Evolutionary conservation across 345 rosid genomes (phyloP).

Genomic region (Populus pruinosa): DNA sequence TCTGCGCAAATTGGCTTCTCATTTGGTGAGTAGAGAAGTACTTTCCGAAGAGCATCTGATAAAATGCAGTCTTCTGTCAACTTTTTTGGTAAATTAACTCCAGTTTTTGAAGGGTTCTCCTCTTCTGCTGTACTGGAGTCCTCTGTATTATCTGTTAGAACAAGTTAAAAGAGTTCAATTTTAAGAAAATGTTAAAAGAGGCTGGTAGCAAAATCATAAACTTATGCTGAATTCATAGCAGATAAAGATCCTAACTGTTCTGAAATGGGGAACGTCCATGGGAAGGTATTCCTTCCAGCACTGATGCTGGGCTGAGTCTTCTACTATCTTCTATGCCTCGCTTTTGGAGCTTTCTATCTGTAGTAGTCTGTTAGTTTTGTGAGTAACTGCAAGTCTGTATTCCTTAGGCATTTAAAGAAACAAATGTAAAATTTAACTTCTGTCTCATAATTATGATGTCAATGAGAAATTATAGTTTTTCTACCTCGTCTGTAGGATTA

Average conservation of each 20-base stretch:
- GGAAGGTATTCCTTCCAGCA: constrained; percentile 16
- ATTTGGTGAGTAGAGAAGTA: constrained; percentile 19
- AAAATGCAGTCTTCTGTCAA: constrained; percentile 31
- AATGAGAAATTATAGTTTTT: not conserved
- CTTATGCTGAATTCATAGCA: not conserved
- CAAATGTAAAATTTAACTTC: not conserved
- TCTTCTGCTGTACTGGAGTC: not conserved
- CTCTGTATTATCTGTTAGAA: constrained; percentile 5
- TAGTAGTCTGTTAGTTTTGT: constrained; percentile 33
- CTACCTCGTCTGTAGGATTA: constrained; percentile 31
- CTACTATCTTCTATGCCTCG: constrained; percentile 12
- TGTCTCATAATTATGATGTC: not conserved
- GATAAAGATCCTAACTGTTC: constrained; percentile 10
- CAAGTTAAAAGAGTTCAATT: not conserved
- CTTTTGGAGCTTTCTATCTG: constrained; percentile 25
- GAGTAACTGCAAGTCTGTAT: constrained; percentile 3
- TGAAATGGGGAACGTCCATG: constrained; percentile 13
- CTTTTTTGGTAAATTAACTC: constrained; percentile 12
- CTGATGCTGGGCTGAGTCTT: constrained; percentile 32
- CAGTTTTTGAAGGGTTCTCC: constrained; percentile 14
- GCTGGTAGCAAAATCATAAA: not conserved
- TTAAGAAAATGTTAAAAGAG: not conserved
- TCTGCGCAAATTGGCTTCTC: constrained; percentile 16
- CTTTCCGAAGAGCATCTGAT: constrained; percentile 40
- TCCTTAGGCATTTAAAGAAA: not conserved